Conservation (phyloP, 192 early-diverging fungal genomes). For the Mortierella antarctica region DNA sequence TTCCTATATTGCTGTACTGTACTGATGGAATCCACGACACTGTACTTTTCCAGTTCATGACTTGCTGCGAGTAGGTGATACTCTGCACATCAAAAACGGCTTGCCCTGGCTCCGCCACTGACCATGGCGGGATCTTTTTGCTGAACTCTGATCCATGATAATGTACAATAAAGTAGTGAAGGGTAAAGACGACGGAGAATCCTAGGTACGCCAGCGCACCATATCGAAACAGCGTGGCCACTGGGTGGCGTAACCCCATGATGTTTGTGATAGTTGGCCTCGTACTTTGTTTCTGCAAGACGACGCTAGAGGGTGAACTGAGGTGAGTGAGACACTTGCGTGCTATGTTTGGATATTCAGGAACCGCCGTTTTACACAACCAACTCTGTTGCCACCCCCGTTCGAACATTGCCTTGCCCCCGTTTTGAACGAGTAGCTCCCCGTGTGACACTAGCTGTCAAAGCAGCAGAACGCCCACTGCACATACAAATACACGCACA, state of each 20-base stretch:
- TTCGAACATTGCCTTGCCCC: too few relatives aligned
- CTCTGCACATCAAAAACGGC: conserved; percentile 30
- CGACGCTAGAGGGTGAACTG: neutral
- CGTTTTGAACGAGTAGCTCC: too few relatives aligned
- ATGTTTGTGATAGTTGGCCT: too few relatives aligned
- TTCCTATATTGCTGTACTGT: too few relatives aligned
- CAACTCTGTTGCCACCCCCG: too few relatives aligned
- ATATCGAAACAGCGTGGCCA: conserved; percentile 18
- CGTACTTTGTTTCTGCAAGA: neutral
- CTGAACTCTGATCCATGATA: neutral
- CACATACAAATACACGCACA: too few relatives aligned
- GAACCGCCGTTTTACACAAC: too few relatives aligned
- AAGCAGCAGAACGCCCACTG: too few relatives aligned
- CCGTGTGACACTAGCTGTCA: too few relatives aligned
- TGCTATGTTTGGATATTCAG: too few relatives aligned
- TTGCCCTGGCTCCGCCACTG: conserved; percentile 24
- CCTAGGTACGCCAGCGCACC: conserved; percentile 37
- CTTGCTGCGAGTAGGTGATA: conserved; percentile 23
- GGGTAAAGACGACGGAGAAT: conserved; percentile 30
- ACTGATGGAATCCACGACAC: too few relatives aligned
- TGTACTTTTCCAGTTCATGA: conserved; percentile 39
- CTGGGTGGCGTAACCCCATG: conserved; percentile 24
- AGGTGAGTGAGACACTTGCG: too few relatives aligned
- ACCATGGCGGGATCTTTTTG: neutral
- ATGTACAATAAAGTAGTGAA: neutral